Conservation (phyloP, 192 early-diverging fungal genomes). For the Piromyces finnis region DNA sequence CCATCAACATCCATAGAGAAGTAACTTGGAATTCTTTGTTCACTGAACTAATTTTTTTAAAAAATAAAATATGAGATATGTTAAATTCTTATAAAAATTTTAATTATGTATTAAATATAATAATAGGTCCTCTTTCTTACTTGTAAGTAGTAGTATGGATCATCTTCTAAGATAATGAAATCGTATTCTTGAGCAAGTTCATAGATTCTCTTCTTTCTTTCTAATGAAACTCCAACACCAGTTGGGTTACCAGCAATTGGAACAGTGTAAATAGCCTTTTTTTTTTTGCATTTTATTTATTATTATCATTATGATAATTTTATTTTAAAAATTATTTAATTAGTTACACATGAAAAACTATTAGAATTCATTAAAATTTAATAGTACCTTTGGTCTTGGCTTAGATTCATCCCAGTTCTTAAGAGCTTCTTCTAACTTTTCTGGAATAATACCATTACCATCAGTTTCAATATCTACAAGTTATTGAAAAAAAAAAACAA, state of each 20-base stretch:
- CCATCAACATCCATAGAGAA: slow-evolving; percentile 79
- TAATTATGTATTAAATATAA: too few relatives aligned
- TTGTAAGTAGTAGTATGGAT: slow-evolving; percentile 89
- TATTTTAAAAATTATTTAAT: too few relatives aligned
- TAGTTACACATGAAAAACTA: too few relatives aligned
- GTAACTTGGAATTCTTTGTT: slow-evolving; percentile 45
- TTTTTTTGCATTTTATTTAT: too few relatives aligned
- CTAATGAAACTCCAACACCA: slow-evolving; percentile 55
- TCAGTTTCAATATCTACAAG: not conserved
- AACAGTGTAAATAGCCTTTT: slow-evolving; percentile 50
- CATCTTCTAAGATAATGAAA: slow-evolving; percentile 82
- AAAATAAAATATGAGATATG: too few relatives aligned
- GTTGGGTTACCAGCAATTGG: slow-evolving; percentile 84
- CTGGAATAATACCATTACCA: not conserved
- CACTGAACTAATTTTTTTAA: slow-evolving; percentile 9
- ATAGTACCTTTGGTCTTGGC: not conserved
- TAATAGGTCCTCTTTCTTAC: not conserved
- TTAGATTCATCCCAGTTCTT: not conserved
- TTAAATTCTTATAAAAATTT: too few relatives aligned
- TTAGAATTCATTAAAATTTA: too few relatives aligned
- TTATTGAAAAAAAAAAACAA: not conserved
- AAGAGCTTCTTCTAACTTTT: not conserved
- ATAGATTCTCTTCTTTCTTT: slow-evolving; percentile 64
- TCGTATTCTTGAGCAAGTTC: slow-evolving; percentile 52
- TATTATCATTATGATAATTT: too few relatives aligned